Evolutionary conservation across 306 rosid genomes (phyloP).

Genomic region (Fagus sylvatica): DNA sequence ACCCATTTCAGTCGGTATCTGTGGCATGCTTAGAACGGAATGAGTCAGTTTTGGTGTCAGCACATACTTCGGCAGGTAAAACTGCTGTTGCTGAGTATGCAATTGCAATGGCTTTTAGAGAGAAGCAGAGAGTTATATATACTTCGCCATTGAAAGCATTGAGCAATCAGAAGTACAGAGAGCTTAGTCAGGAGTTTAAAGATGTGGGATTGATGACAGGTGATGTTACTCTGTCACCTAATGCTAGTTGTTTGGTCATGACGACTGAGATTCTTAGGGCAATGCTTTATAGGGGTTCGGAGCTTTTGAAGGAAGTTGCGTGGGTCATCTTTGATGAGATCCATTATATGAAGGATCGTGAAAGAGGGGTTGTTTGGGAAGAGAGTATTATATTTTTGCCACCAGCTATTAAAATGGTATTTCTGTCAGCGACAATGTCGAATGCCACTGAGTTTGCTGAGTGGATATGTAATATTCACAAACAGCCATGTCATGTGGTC

Average conservation of each 20-base stretch:
- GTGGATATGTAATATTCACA: slow-evolving; percentile 90
- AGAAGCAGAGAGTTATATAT: slow-evolving; percentile 83
- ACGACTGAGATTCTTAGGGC: slow-evolving; percentile 92
- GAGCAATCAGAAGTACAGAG: slow-evolving; percentile 91
- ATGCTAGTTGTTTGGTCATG: slow-evolving; percentile 89
- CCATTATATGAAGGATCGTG: slow-evolving; percentile 95
- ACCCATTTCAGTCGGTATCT: slow-evolving; percentile 88
- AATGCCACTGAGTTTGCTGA: slow-evolving; percentile 95
- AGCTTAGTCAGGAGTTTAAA: slow-evolving; percentile 74
- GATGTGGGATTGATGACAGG: slow-evolving; percentile 97
- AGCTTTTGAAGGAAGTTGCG: slow-evolving; percentile 86
- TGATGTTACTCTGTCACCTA: slow-evolving; percentile 85
- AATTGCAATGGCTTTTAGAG: slow-evolving; percentile 89
- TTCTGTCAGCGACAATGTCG: slow-evolving; percentile 93
- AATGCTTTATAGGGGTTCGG: slow-evolving; percentile 93
- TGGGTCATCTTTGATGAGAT: slow-evolving; percentile 98
- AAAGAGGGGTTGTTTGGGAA: slow-evolving; percentile 98
- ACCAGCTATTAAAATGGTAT: slow-evolving; percentile 90
- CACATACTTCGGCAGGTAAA: slow-evolving; percentile 97
- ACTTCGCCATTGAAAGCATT: slow-evolving; percentile 91
- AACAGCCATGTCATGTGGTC: slow-evolving; percentile 95
- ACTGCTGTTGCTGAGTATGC: slow-evolving; percentile 98
- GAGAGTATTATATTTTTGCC: slow-evolving; percentile 96
- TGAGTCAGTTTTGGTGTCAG: slow-evolving; percentile 89
- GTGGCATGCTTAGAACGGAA: slow-evolving; percentile 85